Percentiles rank a stretch among this genome's conserved stretches.
phyloP scores from a whole-genome alignment of 495 filamentous ascomycete genomes.

The Arthonia radiata region DNA sequence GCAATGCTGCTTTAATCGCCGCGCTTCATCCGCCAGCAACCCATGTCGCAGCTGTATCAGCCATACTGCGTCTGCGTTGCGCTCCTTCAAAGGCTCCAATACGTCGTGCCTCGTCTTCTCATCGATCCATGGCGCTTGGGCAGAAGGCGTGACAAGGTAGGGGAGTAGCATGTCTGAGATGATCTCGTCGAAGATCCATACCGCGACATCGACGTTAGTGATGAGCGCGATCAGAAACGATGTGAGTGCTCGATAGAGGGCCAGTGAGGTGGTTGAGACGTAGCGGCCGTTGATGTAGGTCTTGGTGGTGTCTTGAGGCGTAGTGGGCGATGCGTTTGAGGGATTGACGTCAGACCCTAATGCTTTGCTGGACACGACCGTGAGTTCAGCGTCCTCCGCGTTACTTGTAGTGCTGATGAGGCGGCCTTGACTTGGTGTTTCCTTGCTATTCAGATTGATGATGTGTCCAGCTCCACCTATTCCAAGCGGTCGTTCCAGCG shows the following conservation, averaged over 20 bases:
- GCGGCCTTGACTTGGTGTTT: too few relatives aligned
- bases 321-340: neutral
- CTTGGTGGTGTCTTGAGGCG: neutral
- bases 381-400: too few relatives aligned
- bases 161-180: conserved; percentile 32
- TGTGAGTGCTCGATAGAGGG: conserved; percentile 33
- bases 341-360: neutral
- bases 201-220: conserved; percentile 28
- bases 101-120: conserved; percentile 22
- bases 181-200: conserved; percentile 38
- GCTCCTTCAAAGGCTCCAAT: conserved; percentile 24
- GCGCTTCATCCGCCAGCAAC: conserved; percentile 6
- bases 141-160: too few relatives aligned
- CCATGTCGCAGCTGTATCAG: conserved; percentile 19
- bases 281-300: conserved; percentile 13
- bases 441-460: conserved; percentile 7
- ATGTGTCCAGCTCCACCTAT: too few relatives aligned
- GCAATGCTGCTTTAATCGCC: too few relatives aligned
- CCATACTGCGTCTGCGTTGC: conserved; percentile 56
- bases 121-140: too few relatives aligned
- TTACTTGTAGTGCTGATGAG: too few relatives aligned
- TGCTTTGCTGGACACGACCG: too few relatives aligned
- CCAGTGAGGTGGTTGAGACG: conserved; percentile 24
- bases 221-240: conserved; percentile 27
- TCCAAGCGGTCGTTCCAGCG: too few relatives aligned